phyloP scores from a whole-genome alignment of 2,329 filamentous ascomycete species.

The Aspergillus proliferans region DNA sequence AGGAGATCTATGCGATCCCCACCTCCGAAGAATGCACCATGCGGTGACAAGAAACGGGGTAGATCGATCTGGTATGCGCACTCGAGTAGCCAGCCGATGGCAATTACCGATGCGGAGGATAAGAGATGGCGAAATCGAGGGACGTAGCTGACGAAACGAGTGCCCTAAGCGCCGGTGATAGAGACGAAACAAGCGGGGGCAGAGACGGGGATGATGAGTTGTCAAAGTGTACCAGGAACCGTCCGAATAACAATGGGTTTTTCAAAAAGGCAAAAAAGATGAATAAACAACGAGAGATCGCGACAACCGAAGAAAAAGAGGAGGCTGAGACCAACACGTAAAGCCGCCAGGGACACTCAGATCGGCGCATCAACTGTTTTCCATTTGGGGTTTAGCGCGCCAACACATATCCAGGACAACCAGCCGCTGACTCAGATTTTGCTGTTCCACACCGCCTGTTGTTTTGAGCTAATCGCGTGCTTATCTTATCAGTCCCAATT shows the following conservation, averaged over 20 bases:
- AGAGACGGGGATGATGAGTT: not conserved
- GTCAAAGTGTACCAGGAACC: not conserved
- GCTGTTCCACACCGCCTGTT: constrained; percentile 16
- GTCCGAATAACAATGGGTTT: not conserved
- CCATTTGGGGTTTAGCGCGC: constrained; percentile 34
- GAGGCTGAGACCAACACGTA: constrained; percentile 7
- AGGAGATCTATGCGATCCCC: constrained; percentile 43
- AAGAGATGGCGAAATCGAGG: not conserved
- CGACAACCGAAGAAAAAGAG: not conserved
- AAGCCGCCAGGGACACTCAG: constrained; percentile 1
- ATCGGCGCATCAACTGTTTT: constrained; percentile 31
- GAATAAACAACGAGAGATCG: not conserved
- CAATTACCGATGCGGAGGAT: not conserved
- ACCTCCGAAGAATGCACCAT: constrained; percentile 39
- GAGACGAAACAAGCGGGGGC: not conserved
- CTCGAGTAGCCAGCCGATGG: not conserved
- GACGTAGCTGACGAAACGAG: not conserved
- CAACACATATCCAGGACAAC: constrained; percentile 38
- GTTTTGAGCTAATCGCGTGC: constrained; percentile 3
- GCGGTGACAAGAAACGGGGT: constrained; percentile 18
- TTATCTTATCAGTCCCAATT: constrained; percentile 18
- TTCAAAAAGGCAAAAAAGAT: not conserved
- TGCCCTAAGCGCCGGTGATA: not conserved
- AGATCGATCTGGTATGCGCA: constrained; percentile 3
- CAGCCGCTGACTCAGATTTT: constrained; percentile 19